phyloP scores from a whole-genome alignment of 768 basidiomycete species.

The Xerocomellus amylosporus region DNA sequence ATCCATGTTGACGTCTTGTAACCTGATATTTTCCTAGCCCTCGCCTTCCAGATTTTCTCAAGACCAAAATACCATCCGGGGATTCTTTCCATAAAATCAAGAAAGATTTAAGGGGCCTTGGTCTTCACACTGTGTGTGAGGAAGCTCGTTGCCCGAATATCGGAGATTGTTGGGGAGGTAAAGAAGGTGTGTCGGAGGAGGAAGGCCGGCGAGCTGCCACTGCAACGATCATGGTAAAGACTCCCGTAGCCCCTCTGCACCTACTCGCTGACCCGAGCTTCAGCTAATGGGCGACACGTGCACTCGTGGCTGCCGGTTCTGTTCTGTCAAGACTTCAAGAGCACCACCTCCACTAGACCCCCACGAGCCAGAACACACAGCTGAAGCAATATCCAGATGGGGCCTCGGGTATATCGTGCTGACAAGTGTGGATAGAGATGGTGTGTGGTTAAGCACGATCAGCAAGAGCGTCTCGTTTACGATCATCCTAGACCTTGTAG shows the following conservation, averaged over 20 bases:
- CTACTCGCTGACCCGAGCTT: conserved; percentile 6
- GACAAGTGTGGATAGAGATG: conserved; percentile 95
- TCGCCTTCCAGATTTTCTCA: conserved; percentile 81
- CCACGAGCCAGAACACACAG: conserved; percentile 97
- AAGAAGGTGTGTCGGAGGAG: conserved; percentile 57
- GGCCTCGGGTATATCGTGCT: conserved; percentile 96
- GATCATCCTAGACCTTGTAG: conserved; percentile 68
- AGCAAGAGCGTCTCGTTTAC: background rate
- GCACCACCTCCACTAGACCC: conserved; percentile 88
- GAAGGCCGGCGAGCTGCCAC: conserved; percentile 84
- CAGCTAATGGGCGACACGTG: conserved; percentile 99
- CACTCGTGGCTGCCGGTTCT: conserved; percentile 96
- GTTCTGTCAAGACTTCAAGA: conserved; percentile 92
- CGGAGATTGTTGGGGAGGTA: conserved; percentile 99
- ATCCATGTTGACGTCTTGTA: background rate
- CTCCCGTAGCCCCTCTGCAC: background rate
- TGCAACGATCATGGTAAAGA: conserved; percentile 93
- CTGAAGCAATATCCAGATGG: conserved; percentile 97
- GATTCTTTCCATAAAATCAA: conserved; percentile 89
- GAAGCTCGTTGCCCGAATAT: conserved; percentile 99
- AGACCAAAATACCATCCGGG: conserved; percentile 90
- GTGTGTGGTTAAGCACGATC: conserved; percentile 42
- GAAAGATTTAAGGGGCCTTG: conserved; percentile 88
- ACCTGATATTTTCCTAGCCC: conserved; percentile 47
- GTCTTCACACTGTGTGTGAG: conserved; percentile 95